Base-by-base conservation (phyloP, 2,329 filamentous ascomycete genomes). In the Neonectria punicea region DNA sequence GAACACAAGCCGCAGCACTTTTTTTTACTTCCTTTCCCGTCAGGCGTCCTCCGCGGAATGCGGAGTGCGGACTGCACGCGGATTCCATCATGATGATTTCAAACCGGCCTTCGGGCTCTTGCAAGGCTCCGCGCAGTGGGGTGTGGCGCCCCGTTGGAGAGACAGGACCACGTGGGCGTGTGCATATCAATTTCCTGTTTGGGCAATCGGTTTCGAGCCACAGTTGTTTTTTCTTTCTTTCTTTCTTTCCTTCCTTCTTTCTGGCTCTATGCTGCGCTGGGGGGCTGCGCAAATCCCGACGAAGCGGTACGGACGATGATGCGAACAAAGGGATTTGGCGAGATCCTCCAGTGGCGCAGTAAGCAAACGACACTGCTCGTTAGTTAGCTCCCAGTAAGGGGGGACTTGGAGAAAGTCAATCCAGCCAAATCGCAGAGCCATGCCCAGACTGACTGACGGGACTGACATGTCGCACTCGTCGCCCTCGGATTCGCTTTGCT, bases 31-130 rank as follows among this genome's bases (percentile, higher is more conserved):
- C n/a, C n/a, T 20, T 18, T 43, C 36, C 14, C 36, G 10, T 10
- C 34, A 36, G 34, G 34, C 34, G 10, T 2, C 16, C 58, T 58
- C 68, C 66, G 67, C 71, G 70, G 66, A 65, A 28, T 70, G 67
- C 69, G 70, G 70, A 72, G 63, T 73, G 67, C 61, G 65, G 51
- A 60, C 47, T 58, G 39, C 53, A 30, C 22, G 16, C 36, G 39
- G 57, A 43, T 16, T 39, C 28, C 50, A 41, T 22, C 43, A 49
- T 43, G 28, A 34, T 28, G 34, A 43, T 43, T 20, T 53, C 13
- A 39, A 51, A 53, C 67, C 74, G 75, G 75, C 70, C 51, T 75
- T 76, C 75, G 75, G 75, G 65, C 59, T 76, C 60, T 73, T 73
- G 65, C 32, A 65, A 70, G 58, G 63, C 66, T 71, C 74, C 74